A percentile compares a stretch with the other conserved stretches of the same genome.
Conservation (phyloP, 2,329 filamentous ascomycete species). For the Fusarium sp. region DNA sequence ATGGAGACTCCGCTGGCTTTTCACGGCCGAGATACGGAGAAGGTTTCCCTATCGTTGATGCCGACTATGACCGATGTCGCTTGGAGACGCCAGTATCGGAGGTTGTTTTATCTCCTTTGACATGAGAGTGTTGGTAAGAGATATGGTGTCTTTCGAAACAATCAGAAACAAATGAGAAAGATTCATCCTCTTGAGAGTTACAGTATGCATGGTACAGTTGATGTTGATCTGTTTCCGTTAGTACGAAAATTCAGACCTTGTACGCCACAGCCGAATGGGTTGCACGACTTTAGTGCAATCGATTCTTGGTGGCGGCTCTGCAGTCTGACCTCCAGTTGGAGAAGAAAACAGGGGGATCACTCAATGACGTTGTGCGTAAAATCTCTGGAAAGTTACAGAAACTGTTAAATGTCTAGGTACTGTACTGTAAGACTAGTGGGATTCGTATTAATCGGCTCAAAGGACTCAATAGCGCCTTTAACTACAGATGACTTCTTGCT, state of each 20-base stretch:
- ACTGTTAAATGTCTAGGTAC: not conserved
- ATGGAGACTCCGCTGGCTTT: conserved; percentile 28
- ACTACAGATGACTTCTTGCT: not conserved
- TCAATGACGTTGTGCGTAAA: not conserved
- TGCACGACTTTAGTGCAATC: not conserved
- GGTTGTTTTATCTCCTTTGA: conserved; percentile 2
- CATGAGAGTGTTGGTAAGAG: not conserved
- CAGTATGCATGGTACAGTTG: not conserved
- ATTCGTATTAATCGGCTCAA: not conserved
- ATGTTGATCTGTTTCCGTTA: conserved; percentile 3
- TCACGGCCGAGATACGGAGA: conserved; percentile 35
- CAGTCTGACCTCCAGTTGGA: conserved; percentile 6
- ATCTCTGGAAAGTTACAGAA: conserved; percentile 19
- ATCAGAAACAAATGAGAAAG: not conserved
- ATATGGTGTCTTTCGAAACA: not conserved
- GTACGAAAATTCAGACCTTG: conserved; percentile 3
- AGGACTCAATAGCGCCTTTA: not conserved
- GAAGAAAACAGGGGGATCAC: not conserved
- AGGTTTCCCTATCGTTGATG: conserved; percentile 8
- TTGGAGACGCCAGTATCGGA: conserved; percentile 28
- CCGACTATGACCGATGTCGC: conserved; percentile 34
- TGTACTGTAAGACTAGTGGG: not conserved
- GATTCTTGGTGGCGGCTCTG: conserved; percentile 29
- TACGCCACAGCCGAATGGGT: conserved; percentile 33
- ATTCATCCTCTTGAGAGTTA: not conserved